Percentiles rank a stretch among this genome's conserved stretches.
Evolutionary conservation across 1,284 basidiomycete species (phyloP).

Genomic region (Fomitopsis betulina): DNA sequence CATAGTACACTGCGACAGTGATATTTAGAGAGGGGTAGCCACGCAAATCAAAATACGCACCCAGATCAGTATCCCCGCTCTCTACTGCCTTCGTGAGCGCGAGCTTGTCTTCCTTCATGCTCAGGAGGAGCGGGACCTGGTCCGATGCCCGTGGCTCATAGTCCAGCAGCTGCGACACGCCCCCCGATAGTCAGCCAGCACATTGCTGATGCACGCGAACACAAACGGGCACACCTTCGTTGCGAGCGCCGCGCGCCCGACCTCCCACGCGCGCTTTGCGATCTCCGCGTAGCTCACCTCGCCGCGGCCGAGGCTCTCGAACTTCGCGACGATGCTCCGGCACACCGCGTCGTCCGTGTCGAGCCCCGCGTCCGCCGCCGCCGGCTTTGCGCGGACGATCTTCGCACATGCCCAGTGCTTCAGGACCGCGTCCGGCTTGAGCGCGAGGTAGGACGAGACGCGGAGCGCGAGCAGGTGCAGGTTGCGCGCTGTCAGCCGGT

Average conservation of each 20-base stretch:
- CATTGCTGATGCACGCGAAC: conserved; percentile 8
- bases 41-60: conserved; percentile 37
- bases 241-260: conserved; percentile 80
- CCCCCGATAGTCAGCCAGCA: background rate
- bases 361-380: conserved; percentile 48
- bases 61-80: conserved; percentile 93
- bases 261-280: conserved; percentile 91
- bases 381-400: conserved; percentile 69
- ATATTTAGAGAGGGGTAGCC: background rate
- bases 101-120: conserved; percentile 91
- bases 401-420: conserved; percentile 97
- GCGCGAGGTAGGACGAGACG: conserved; percentile 80
- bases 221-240: conserved; percentile 61
- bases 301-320: conserved; percentile 64
- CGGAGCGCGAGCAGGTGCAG: conserved; percentile 90
- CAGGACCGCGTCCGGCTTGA: conserved; percentile 85
- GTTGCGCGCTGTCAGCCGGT: conserved; percentile 82
- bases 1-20: conserved; percentile 74
- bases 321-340: conserved; percentile 82
- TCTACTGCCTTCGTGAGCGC: conserved; percentile 91
- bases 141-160: conserved; percentile 87
- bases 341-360: conserved; percentile 79
- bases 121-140: conserved; percentile 88
- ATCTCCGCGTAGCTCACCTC: conserved; percentile 93
- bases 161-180: conserved; percentile 70